Percentiles rank a stretch among this genome's conserved stretches.
phyloP scores from a whole-genome alignment of 2,329 filamentous ascomycete genomes.

The Aspergillus sojae region DNA sequence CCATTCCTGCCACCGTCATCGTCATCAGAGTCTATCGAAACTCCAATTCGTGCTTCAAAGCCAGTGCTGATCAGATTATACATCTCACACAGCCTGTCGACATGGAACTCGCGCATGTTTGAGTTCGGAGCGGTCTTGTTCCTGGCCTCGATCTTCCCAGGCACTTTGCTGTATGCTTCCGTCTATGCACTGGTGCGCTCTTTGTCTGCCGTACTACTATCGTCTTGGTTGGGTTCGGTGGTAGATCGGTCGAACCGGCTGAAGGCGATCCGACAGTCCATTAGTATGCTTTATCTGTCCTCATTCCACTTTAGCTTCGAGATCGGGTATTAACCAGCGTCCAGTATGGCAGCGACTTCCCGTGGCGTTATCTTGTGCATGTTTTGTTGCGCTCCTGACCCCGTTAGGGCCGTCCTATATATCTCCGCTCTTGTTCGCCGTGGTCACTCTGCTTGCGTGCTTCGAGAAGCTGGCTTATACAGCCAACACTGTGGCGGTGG shows the following conservation, averaged over 20 bases:
- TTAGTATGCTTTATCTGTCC: conserved; percentile 28
- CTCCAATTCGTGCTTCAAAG: conserved; percentile 50
- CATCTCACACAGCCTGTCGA: conserved; percentile 62
- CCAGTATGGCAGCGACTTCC: conserved; percentile 40
- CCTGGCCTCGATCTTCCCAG: conserved; percentile 58
- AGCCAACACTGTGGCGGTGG: conserved; percentile 68
- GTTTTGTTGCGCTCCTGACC: conserved; percentile 45
- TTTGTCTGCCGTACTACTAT: conserved; percentile 59
- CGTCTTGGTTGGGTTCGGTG: conserved; percentile 59
- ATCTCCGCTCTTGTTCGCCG: conserved; percentile 31
- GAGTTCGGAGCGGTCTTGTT: conserved; percentile 66
- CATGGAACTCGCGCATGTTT: conserved; percentile 67
- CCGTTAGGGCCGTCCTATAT: conserved; percentile 8
- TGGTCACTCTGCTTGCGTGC: conserved; percentile 61
- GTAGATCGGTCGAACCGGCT: conserved; percentile 62
- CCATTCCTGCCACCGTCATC: not conserved
- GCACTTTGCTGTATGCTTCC: conserved; percentile 67
- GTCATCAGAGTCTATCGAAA: not conserved
- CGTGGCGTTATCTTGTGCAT: conserved; percentile 52
- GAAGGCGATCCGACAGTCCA: conserved; percentile 55
- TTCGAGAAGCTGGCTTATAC: conserved; percentile 69
- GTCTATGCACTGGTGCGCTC: conserved; percentile 68
- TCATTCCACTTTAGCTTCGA: too few relatives aligned
- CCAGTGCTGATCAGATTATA: conserved; percentile 38
- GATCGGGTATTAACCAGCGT: not conserved